Base-by-base conservation (phyloP, 1,284 basidiomycete species). In the Tranzscheliella williamsii region DNA sequence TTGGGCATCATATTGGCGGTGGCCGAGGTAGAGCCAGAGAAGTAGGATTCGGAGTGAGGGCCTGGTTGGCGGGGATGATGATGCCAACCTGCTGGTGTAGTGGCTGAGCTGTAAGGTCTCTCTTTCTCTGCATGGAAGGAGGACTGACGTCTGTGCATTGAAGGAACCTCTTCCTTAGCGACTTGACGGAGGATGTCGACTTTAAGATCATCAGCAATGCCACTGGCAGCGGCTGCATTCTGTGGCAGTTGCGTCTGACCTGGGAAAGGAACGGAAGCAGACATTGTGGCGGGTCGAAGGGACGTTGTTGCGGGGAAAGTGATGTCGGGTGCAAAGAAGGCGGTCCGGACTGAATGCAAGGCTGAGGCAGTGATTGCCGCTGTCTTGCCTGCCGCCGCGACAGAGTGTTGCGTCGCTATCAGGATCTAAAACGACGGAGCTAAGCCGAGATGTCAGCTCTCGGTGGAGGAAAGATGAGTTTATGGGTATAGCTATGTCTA, bases 21-120 rank as follows among this genome's bases (percentile, higher is more conserved):
- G 17, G 9, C 17, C 9, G 35, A 36, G 35, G 26, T 41, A 7
- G 51, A 33, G 9, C 48, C 55, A n/a, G 66, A 48, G 31, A 70
- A 70, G 44, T 70, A 70, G 5, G 52, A 53, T 12, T 70, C 68
- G 3, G 65, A 49, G 45, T 53, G 49, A 1, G 68, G 45, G 3
- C 48, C 51, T 4, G 68, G 68, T 29, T 64, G 68, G 18, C 68
- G 54, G 12, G 65, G 66, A 37, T 67, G 62, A 26, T 66, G 63
- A 13, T 56, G 45, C 58, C 58, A 67, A 16, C 44, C 48, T 12
- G 51, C 37, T 2, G 47, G 61, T 3, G 47, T 55, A 3, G 34
- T 38, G 11, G 47, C 40, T 21, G 38, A 24, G 21, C 45, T 40
- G 22, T 27, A 7, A 22, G 13, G 24, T 12, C 4, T 8, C 22